Conservation (phyloP, 176 grass and related monocot genomes). For the Chrysopogon serrulatus region DNA sequence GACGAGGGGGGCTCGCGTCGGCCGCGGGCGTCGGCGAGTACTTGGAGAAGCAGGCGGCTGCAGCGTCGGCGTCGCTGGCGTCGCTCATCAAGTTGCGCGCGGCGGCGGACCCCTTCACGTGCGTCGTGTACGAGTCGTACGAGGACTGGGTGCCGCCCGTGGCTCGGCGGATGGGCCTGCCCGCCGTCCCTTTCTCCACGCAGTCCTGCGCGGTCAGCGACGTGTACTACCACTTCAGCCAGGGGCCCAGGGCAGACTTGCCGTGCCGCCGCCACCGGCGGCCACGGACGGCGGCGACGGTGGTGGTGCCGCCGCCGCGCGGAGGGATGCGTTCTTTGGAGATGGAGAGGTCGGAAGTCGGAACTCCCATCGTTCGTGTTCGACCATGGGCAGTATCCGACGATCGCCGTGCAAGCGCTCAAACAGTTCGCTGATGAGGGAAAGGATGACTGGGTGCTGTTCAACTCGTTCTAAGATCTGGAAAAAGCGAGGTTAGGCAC, state of each 20-base stretch:
- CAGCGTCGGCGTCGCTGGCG: constrained; percentile 32
- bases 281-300: background rate
- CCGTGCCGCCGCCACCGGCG: background rate
- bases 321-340: background rate
- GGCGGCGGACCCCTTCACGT: constrained; percentile 30
- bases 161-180: constrained; percentile 1
- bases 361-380: constrained; percentile 60
- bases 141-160: constrained; percentile 30
- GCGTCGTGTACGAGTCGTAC: constrained; percentile 56
- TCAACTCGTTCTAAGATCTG: constrained; percentile 73
- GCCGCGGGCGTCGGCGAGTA: constrained; percentile 34
- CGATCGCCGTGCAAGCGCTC: constrained; percentile 19
- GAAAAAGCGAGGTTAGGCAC: constrained; percentile 66
- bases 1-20: constrained; percentile 47
- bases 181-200: constrained; percentile 42
- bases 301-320: background rate
- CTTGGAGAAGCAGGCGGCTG: constrained; percentile 8
- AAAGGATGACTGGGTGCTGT: constrained; percentile 50
- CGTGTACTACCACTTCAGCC: constrained; percentile 43
- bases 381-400: constrained; percentile 17
- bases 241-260: constrained; percentile 30
- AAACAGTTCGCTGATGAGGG: constrained; percentile 33
- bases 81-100: constrained; percentile 30
- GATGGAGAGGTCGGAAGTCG: constrained; percentile 49
- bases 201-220: constrained; percentile 63